Base-by-base conservation (phyloP, 371 early-diverging fungal species). In the Rhizopus arrhizus region DNA sequence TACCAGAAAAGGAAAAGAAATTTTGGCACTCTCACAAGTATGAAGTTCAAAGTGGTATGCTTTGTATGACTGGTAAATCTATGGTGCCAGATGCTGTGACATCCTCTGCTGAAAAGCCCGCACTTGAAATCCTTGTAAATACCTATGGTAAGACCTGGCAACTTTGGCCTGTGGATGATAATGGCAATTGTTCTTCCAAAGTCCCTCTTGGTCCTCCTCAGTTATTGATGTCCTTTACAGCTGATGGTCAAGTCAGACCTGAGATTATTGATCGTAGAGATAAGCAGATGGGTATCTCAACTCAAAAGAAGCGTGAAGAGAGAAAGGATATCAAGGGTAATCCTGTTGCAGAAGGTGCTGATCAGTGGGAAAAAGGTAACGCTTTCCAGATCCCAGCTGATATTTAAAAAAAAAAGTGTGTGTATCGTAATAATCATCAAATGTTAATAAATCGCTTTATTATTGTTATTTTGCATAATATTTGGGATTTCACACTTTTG, bases 21-120 rank as follows among this genome's bases (percentile, higher is more conserved):
- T 77, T 53, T 59, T 80, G 81, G 78, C 81, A 77, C 57, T 80
- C 81, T 31, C 78, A 77, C 61, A 64, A 66, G 36, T 75, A 69
- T 48, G 80, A 80, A 54, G 72, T 74, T 31, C 65, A 74, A 46
- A 65, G 68, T 38, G 78, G 81, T 11, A 4, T 71, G 40, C 47
- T 77, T 6, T 31, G 32, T 16, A 53, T 59, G 54, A 61, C 61
- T 4, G 6, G 59, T 13, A 62, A 60, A 51, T 2, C 65, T 4
- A 16, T 65, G 45, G 70, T 74, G 5, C 67, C 76, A 3, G 61
- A 56, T 40, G 47, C 47, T 7, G 60, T 65, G 11, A 58, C 41
- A 22, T 41, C 62, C 29, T 41, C 48, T 7, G 58, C 65, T 10
- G 77, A 79, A 49, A 52, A 61, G 29, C 16, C 41, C 0, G 33